Evolutionary conservation across 2,329 filamentous ascomycete species (phyloP), one percentile per base, ranked within the genome.

Genomic region (Cercospora sojina): DNA sequence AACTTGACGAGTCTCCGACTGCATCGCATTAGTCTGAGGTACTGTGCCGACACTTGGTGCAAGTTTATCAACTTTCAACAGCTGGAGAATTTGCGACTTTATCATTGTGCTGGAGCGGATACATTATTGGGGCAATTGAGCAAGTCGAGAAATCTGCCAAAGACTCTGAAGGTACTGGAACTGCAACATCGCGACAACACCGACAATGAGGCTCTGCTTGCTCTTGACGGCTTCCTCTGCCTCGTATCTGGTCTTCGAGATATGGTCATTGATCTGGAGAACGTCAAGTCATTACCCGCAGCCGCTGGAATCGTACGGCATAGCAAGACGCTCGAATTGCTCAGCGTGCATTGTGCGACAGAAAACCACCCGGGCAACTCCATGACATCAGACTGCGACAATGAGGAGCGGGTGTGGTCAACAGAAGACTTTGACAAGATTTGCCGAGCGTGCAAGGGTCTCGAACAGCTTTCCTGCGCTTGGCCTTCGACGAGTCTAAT

Each of bases 21-120:
- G 29, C 81, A 83, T 59, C 79, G 80, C 63, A 74, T 84, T 32
- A 79, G 77, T 51, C 73, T 84, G 9, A 78, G 82, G 29, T 80
- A 83, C 68, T 81, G 80, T n/a, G 78, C 80, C 5, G 79, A 82
- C 10, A 82, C 81, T 3, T 84, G 82, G 72, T 83, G 81, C 74
- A 80, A 79, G 62, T 63, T 83, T 61, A 78, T 84, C 67, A 76
- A 83, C 66, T 83, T 84, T 65, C 76, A 76, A 18, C 74, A 77
- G 3, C 72, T 84, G 41, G 78, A 80, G 66, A 76, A 76, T 51
- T 75, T 84, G 16, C 76, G 79, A 2, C 69, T 83, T 6, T 81
- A 80, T 65, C 76, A 77, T 47, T 84, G 82, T 65, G 67, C 79
- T 3, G 82, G 82, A 3, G 81, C 80, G 3, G 82, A 83, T 64